Percentiles rank a stretch among this genome's conserved stretches.
phyloP scores from a whole-genome alignment of 768 basidiomycete species.

The Termitomyces sp. region DNA sequence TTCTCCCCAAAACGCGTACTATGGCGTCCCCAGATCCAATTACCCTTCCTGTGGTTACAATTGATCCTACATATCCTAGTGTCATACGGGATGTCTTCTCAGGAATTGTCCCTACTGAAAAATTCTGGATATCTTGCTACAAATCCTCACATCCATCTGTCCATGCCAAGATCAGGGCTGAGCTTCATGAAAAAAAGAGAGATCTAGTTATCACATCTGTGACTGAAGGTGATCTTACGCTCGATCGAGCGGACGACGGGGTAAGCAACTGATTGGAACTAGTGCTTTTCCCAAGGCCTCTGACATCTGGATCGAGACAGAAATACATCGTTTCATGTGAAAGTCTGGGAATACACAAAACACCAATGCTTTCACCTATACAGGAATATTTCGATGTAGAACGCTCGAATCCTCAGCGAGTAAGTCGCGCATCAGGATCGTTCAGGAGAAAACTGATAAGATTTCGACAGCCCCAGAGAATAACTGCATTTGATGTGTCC shows the following conservation, averaged over 20 bases:
- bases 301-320: slow-evolving; percentile 12
- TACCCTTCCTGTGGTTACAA: slow-evolving; percentile 44
- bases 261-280: slow-evolving; percentile 12
- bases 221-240: slow-evolving; percentile 43
- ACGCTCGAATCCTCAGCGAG: slow-evolving; percentile 34
- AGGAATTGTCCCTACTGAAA: slow-evolving; percentile 50
- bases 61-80: slow-evolving; percentile 55
- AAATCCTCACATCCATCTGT: slow-evolving; percentile 43
- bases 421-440: slow-evolving; percentile 16
- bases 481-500: slow-evolving; percentile 59
- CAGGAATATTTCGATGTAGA: slow-evolving; percentile 46
- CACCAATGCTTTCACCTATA: slow-evolving; percentile 42
- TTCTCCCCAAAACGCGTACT: background rate
- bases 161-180: slow-evolving; percentile 57
- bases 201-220: slow-evolving; percentile 39
- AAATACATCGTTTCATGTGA: slow-evolving; percentile 42
- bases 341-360: slow-evolving; percentile 39
- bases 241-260: slow-evolving; percentile 21
- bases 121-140: slow-evolving; percentile 76
- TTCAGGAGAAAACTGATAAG: background rate
- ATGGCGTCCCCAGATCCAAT: slow-evolving; percentile 7
- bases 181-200: slow-evolving; percentile 48
- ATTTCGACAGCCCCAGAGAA: slow-evolving; percentile 40
- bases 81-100: slow-evolving; percentile 61
- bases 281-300: background rate